phyloP scores from a whole-genome alignment of 2,329 filamentous ascomycete genomes.

The Penicillium sp. region DNA sequence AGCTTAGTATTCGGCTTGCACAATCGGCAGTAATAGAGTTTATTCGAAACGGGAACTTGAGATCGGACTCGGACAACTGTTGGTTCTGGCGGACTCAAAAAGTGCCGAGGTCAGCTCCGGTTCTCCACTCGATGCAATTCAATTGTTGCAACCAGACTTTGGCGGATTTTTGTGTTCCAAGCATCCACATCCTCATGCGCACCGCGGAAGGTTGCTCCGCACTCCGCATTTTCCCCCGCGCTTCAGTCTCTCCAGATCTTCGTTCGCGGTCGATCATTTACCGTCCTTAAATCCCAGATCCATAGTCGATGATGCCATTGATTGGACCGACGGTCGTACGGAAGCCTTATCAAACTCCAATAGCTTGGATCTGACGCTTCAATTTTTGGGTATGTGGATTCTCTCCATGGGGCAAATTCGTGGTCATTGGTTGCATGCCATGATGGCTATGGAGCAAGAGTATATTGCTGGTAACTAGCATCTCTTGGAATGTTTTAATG shows the following conservation, averaged over 20 bases:
- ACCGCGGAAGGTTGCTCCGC: no score
- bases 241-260: slow-evolving; percentile 3
- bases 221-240: neutral
- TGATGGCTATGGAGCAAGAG: neutral
- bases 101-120: slow-evolving; percentile 5
- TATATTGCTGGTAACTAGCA: neutral
- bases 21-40: slow-evolving; percentile 7
- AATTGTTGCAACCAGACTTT: neutral
- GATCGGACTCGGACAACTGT: neutral
- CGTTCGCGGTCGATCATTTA: neutral
- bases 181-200: no score
- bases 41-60: no score
- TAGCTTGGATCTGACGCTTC: neutral
- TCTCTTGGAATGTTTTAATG: neutral
- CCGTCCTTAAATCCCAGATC: neutral
- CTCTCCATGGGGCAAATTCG: neutral
- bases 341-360: neutral
- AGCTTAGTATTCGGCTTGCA: neutral
- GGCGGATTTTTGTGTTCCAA: neutral
- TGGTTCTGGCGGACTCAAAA: neutral
- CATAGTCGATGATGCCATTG: neutral
- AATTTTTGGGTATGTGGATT: neutral
- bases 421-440: neutral
- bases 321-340: neutral
- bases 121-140: slow-evolving; percentile 3